Evolutionary conservation across 257 asterid species (phyloP), one percentile per base, ranked within the genome.

Genomic region (Fraxinus cuspidata): DNA sequence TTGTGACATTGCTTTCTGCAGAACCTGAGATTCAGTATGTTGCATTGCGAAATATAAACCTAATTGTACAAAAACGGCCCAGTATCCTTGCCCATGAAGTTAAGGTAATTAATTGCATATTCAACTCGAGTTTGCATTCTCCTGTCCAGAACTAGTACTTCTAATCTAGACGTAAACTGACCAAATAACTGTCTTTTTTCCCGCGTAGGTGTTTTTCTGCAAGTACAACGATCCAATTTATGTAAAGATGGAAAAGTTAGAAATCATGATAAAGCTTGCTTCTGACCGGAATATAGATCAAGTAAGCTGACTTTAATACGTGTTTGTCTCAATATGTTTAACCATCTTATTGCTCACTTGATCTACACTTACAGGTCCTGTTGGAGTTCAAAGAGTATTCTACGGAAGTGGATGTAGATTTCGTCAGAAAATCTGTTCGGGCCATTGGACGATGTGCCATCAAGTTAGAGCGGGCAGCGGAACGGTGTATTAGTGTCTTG

Each of bases 391-490:
- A 96, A 86, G 99, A 96, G 85, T 96, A 96, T 89, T 97, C 99
- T 76, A 96, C 99, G 29, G 99, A 96, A 86, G 99, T 96, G 58
- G 99, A 96, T 81, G 99, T 96, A 25, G 99, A 96, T 80, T 96
- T 96, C 84, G 98, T 96, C 70, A 91, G 99, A 80, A 96, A 94
- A 88, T 97, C 99, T 84, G 99, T 96, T 19, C 98, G 98, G 84
- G 99, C 99, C 77, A 96, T 96, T 82, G 99, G 98, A 73, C 92
- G 98, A 7, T 96, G 99, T 79, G 99, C 99, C 85, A 96, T 96
- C 89, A 96, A 93, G 91, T 89, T 96, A 77, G 98, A 96, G 92
- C 92, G 99, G 85, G 99, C 99, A 67, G 99, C 99, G 74, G 99
- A 96, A 83, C 97, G 99, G 66, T 96, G 99, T 79, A 96, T 96